These are phyloP conservation scores for Linnemannia hyalina DNA, from an alignment of 192 early-diverging fungal genomes.

Conservation along the genomic window DNA sequence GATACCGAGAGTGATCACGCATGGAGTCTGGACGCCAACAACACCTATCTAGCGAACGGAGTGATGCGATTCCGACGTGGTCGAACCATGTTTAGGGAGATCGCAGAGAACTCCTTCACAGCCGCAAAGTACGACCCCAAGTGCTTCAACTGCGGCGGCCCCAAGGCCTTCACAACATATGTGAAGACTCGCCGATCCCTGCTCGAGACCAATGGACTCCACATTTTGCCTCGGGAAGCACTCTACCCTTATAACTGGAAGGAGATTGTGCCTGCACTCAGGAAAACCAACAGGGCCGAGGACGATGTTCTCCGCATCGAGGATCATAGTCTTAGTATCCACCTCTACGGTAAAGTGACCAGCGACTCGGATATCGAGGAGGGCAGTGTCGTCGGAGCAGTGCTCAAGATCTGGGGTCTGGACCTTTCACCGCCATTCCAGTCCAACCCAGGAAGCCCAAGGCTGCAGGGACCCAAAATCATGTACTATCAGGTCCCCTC, in stretches of 20 bases:
- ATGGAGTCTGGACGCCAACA: constrained; percentile 66
- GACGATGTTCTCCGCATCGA: constrained; percentile 57
- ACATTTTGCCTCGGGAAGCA: constrained; percentile 59
- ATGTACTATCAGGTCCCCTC: not conserved
- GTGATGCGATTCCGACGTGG: constrained; percentile 71
- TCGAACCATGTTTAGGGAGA: constrained; percentile 66
- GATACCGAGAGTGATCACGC: constrained; percentile 54
- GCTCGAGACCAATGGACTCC: constrained; percentile 60
- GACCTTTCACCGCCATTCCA: constrained; percentile 55
- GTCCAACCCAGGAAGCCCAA: not conserved
- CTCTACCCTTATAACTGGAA: constrained; percentile 67
- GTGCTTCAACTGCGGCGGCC: constrained; percentile 72
- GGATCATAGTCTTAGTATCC: constrained; percentile 58
- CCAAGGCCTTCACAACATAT: constrained; percentile 67
- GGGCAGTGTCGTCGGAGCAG: constrained; percentile 60
- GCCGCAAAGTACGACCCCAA: constrained; percentile 60
- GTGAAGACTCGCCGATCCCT: constrained; percentile 57
- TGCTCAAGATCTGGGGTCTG: constrained; percentile 63
- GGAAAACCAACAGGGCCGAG: constrained; percentile 49
- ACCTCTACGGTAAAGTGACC: constrained; percentile 71
- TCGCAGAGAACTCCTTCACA: constrained; percentile 64
- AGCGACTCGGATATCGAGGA: constrained; percentile 60
- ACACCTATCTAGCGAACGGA: constrained; percentile 66
- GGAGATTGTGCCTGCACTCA: constrained; percentile 56
- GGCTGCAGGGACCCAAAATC: constrained; percentile 10